Conservation (phyloP, 2,329 filamentous ascomycete genomes). For the Dothistroma pini region DNA sequence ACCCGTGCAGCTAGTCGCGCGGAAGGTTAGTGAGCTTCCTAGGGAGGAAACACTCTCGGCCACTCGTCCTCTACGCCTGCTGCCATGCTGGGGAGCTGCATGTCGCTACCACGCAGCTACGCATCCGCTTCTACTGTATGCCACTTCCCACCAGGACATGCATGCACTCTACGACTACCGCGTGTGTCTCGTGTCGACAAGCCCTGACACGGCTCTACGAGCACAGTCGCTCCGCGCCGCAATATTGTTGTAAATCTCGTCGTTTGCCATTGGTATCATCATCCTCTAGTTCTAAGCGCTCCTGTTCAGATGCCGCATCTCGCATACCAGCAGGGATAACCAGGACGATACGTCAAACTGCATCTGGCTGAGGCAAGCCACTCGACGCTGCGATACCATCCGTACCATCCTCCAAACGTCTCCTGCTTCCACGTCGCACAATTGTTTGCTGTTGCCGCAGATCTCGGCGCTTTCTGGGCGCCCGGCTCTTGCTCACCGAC, state of each 20-base stretch:
- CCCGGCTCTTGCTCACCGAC: constrained; percentile 10
- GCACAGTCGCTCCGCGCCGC: neutral
- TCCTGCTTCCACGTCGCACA: constrained; percentile 15
- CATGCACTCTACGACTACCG: constrained; percentile 6
- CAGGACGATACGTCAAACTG: constrained; percentile 12
- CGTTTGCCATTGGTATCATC: constrained; percentile 14
- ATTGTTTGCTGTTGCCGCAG: constrained; percentile 25
- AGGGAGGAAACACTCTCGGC: constrained; percentile 12
- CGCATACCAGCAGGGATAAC: constrained; percentile 7
- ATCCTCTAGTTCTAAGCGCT: constrained; percentile 11
- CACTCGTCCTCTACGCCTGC: constrained; percentile 18
- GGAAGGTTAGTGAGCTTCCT: constrained; percentile 13
- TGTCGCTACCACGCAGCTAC: neutral
- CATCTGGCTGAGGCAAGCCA: constrained; percentile 18
- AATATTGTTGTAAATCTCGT: constrained; percentile 13
- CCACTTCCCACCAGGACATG: neutral
- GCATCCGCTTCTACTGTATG: constrained; percentile 1
- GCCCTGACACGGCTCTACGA: constrained; percentile 3
- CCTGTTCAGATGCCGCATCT: constrained; percentile 7
- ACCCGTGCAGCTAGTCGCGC: constrained; percentile 17
- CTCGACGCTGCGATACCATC: constrained; percentile 13
- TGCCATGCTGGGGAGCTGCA: constrained; percentile 13
- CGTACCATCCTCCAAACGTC: constrained; percentile 10
- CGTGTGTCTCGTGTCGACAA: constrained; percentile 8
- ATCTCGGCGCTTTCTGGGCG: constrained; percentile 14